Conservation (phyloP, 805 yeast genomes). For the Lipomyces lipofer region DNA sequence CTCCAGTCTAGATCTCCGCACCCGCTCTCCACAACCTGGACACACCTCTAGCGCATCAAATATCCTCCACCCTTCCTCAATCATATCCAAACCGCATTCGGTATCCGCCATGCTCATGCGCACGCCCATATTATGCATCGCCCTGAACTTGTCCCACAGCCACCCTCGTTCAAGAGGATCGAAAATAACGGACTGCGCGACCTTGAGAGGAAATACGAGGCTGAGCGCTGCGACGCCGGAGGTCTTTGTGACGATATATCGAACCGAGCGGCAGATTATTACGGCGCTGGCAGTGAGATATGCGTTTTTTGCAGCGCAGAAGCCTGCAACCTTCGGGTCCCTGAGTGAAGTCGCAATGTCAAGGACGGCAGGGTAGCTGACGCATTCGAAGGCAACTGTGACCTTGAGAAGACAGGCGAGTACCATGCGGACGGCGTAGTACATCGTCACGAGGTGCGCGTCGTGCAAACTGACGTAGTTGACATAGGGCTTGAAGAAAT, state of each 20-base stretch:
- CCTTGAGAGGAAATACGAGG: slow-evolving; percentile 1
- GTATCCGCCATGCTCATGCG: neutral
- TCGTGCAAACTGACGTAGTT: slow-evolving; percentile 11
- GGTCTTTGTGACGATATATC: neutral
- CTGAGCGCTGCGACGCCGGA: neutral
- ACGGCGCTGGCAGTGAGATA: neutral
- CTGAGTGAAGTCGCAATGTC: slow-evolving; percentile 44
- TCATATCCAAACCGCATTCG: neutral
- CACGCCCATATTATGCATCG: slow-evolving; percentile 3
- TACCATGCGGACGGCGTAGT: slow-evolving; percentile 6
- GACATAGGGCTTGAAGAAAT: slow-evolving; percentile 14
- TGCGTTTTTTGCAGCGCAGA: neutral
- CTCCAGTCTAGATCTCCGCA: no score
- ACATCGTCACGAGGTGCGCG: slow-evolving; percentile 12
- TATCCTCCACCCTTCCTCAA: neutral
- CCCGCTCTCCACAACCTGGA: slow-evolving; percentile 16
- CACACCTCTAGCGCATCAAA: slow-evolving; percentile 4
- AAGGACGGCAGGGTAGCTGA: no score
- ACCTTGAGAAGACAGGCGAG: slow-evolving; percentile 4
- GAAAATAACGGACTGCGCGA: neutral
- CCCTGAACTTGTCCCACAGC: slow-evolving; percentile 7
- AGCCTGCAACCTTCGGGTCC: neutral
- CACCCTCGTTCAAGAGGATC: slow-evolving; percentile 9
- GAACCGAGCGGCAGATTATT: slow-evolving; percentile 7
- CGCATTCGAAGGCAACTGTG: neutral